phyloP scores from a whole-genome alignment of 2,329 filamentous ascomycete species.

The Ceratocystis destructans region DNA sequence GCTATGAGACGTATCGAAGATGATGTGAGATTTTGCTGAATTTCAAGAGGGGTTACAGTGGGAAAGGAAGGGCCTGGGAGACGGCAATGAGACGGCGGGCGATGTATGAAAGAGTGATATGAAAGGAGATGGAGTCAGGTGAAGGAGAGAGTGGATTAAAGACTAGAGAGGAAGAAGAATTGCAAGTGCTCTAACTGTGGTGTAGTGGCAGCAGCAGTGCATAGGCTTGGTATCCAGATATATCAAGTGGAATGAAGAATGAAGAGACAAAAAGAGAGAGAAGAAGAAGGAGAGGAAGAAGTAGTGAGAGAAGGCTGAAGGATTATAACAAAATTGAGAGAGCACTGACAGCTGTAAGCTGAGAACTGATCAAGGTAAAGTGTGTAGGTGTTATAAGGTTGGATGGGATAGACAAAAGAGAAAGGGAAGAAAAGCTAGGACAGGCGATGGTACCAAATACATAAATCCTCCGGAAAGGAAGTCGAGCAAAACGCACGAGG shows the following conservation, averaged over 20 bases:
- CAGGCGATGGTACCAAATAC: constrained; percentile 12
- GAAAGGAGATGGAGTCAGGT: not conserved
- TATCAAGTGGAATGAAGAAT: constrained; percentile 1
- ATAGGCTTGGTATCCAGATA: not conserved
- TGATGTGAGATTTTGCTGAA: not conserved
- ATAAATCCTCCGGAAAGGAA: constrained; percentile 10
- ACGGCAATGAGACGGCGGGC: not conserved
- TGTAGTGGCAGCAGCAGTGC: not conserved
- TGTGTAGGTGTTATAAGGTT: constrained; percentile 11
- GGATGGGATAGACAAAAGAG: constrained; percentile 9
- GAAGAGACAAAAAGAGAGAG: not conserved
- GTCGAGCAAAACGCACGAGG: constrained; percentile 9
- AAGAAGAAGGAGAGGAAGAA: constrained; percentile 6
- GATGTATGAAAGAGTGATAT: not conserved
- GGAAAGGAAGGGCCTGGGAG: not conserved
- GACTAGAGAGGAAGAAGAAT: not conserved
- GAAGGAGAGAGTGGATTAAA: not conserved
- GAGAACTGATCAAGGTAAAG: constrained; percentile 7
- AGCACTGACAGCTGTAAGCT: constrained; percentile 13
- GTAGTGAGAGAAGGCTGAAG: constrained; percentile 10
- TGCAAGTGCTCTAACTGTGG: not conserved
- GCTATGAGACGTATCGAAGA: not conserved
- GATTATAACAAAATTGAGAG: constrained; percentile 10
- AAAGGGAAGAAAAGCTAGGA: constrained; percentile 13
- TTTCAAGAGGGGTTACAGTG: not conserved